phyloP scores from a whole-genome alignment of 1,139 yeast genomes.

The Geotrichum histeridarum region DNA sequence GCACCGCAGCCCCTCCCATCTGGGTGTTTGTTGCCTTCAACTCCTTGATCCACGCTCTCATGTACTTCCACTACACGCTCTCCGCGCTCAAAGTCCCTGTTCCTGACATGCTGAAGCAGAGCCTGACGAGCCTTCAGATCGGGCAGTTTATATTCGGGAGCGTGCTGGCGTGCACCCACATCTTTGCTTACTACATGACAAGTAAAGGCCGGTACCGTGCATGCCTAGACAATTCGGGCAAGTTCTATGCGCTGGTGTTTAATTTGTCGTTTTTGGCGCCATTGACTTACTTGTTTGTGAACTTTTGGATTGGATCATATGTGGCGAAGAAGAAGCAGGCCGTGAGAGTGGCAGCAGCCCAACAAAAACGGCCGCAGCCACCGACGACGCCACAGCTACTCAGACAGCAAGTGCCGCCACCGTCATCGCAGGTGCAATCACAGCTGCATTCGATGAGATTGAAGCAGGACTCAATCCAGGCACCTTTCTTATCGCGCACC shows the following conservation, averaged over 20 bases:
- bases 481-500: too few relatives aligned
- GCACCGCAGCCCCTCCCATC: constrained; percentile 68
- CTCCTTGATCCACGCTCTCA: constrained; percentile 68
- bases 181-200: constrained; percentile 58
- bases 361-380: neutral
- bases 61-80: constrained; percentile 68
- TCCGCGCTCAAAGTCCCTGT: constrained; percentile 58
- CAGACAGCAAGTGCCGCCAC: too few relatives aligned
- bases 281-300: constrained; percentile 62
- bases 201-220: constrained; percentile 44
- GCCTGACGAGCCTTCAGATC: constrained; percentile 64
- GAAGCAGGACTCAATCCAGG: too few relatives aligned
- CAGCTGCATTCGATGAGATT: too few relatives aligned
- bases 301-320: constrained; percentile 65
- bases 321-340: constrained; percentile 22
- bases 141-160: constrained; percentile 72
- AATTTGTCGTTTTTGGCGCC: constrained; percentile 67
- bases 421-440: too few relatives aligned
- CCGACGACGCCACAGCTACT: too few relatives aligned
- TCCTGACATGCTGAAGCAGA: constrained; percentile 54
- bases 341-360: neutral
- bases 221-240: constrained; percentile 57
- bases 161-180: constrained; percentile 56
- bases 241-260: constrained; percentile 57
- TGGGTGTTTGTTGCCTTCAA: constrained; percentile 80